Base-by-base conservation (phyloP, 176 grass and related monocot species). In the Musa acuminata region DNA sequence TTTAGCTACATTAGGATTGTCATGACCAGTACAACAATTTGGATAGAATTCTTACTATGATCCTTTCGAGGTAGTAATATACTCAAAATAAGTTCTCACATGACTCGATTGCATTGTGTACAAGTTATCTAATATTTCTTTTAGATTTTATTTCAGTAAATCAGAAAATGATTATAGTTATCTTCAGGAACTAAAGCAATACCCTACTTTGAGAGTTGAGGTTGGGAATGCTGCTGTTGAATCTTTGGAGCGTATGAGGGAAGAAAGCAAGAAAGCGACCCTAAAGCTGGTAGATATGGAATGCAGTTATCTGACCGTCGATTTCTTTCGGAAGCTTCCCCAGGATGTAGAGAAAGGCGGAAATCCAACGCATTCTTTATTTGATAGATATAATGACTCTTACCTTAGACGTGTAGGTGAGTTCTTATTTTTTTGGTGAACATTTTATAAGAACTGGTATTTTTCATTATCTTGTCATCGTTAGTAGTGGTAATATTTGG, bases 311-410 rank as follows among this genome's bases (percentile, higher is more conserved):
- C 79, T 99, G 78, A 95, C 96, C 72, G 91, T 99, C 51, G 96
- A 99, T 89, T 99, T 99, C 84, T 99, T 99, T 81, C 80, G 96
- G 81, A 99, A 95, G 76, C 96, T 99, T 86, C 96, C 96, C 22
- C 96, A 99, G 81, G 96, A 95, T 80, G 81, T 95, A 60, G 96
- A 99, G 82, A 99, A 99, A 86, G 96, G 96, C 71, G 96, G 96
- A 87, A 99, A 95, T 80, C 96, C 96, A 79, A 86, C 84, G 72
- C 91, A 99, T 78, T 99, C 96, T 71, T 91, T 99, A 75, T 99
- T 99, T 82, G 96, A 99, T 71, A 88, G 96, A 90, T 99, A 99
- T n/a, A 99, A 94, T 49, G 96, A 99, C 77, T 99, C 91, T 26
- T 99, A 99, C 80, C 96, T 99, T 71, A 89, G 96, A 81, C 81